Base-by-base conservation (phyloP, 163 green algal genomes). In the Botryococcus braunii region DNA sequence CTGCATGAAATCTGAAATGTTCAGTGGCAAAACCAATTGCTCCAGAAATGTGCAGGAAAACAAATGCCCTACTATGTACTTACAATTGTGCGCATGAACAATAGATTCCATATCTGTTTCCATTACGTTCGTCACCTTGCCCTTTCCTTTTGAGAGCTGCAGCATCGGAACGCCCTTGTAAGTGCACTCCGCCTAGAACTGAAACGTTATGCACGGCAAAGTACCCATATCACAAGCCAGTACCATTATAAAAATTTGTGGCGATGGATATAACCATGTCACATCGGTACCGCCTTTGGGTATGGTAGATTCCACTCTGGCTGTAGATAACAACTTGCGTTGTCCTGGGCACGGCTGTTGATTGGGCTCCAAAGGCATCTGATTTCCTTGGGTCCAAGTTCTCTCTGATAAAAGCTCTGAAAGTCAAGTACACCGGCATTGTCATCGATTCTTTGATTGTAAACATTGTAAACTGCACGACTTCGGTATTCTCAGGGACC, bases 161-260 rank as follows among this genome's bases (percentile, higher is more conserved):
- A 48, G 17, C 37, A 41, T 3, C 29, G 60, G 23, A 31, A 69
- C 34, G 69, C 25, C 57, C 2, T 47, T 23, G n/a, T n/a, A n/a
- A n/a, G n/a, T n/a, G n/a, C n/a, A n/a, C n/a, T n/a, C n/a, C n/a
- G n/a, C n/a, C n/a, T n/a, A n/a, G n/a, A n/a, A n/a, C n/a, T n/a
- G n/a, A n/a, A n/a, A n/a, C n/a, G n/a, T n/a, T n/a, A n/a, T n/a
- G 9, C 17, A 62, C 31, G 31, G 52, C 52, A 62, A 27, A 29
- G 57, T 11, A 4, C 32, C 9, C 40, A 8, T 5, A 21, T 40
- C 48, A 43, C 31, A 50, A 39, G 32, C 25, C 37, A 81, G 41
- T 62, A 94, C 88, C 88, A 73, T 98, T 98, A 79, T 91, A 98
- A 50, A 98, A 96, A 98, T 98, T 69, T 97, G 92, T 6, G 93